A percentile compares a stretch with the other conserved stretches of the same genome.
phyloP scores from a whole-genome alignment of 805 yeast species.

The Starmerella gropengiesseri region DNA sequence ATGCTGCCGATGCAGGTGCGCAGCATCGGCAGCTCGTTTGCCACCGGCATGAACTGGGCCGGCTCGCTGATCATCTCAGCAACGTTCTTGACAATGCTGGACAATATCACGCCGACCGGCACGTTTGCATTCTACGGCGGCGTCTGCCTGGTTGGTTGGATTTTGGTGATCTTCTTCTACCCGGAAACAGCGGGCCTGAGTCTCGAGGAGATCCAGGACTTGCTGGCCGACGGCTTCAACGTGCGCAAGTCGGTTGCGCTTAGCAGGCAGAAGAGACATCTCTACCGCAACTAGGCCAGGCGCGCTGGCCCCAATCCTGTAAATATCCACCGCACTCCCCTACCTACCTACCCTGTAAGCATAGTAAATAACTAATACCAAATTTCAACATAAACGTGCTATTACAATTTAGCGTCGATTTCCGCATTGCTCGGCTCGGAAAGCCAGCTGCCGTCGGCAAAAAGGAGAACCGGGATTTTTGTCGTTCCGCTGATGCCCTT shows the following conservation, averaged over 20 bases:
- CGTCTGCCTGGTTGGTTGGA: slow-evolving; percentile 56
- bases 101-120: slow-evolving; percentile 87
- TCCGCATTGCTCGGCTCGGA: slow-evolving; percentile 24
- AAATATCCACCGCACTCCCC: too few species aligned
- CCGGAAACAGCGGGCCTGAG: slow-evolving; percentile 89
- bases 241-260: slow-evolving; percentile 52
- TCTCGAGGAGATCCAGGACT: slow-evolving; percentile 78
- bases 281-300: too few species aligned
- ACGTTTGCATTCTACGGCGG: slow-evolving; percentile 87
- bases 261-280: slow-evolving; percentile 31
- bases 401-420: slow-evolving; percentile 14
- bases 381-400: not conserved
- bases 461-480: slow-evolving; percentile 23
- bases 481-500: slow-evolving; percentile 18
- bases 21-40: slow-evolving; percentile 81
- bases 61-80: slow-evolving; percentile 87
- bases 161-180: slow-evolving; percentile 71
- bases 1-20: slow-evolving; percentile 88
- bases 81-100: slow-evolving; percentile 87
- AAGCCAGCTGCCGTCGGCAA: slow-evolving; percentile 18
- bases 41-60: slow-evolving; percentile 91
- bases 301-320: too few species aligned
- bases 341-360: not conserved
- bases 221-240: slow-evolving; percentile 76
- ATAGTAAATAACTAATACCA: not conserved